phyloP scores from a whole-genome alignment of 805 yeast species.

The Ascoidea rubescens region DNA sequence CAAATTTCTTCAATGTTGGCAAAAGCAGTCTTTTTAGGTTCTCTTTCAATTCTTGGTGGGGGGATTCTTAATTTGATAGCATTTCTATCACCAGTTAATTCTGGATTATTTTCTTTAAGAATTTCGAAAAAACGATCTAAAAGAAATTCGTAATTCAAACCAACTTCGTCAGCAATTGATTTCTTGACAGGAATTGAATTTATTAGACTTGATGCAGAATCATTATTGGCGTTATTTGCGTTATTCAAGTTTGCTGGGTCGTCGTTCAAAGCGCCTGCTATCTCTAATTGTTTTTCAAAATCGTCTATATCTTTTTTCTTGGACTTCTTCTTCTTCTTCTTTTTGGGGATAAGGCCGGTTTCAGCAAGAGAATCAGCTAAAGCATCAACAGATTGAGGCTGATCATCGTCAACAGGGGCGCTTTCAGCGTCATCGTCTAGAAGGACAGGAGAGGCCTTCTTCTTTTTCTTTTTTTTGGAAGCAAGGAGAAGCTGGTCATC shows the following conservation, averaged over 20 bases:
- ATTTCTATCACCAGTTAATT: slow-evolving; percentile 90
- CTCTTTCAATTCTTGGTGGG: slow-evolving; percentile 94
- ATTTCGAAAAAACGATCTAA: slow-evolving; percentile 77
- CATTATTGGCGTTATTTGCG: neutral
- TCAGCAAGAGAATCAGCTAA: slow-evolving; percentile 46
- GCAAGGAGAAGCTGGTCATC: no score
- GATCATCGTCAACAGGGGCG: no score
- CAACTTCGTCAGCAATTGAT: slow-evolving; percentile 30
- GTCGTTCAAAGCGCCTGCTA: slow-evolving; percentile 70
- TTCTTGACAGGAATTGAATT: slow-evolving; percentile 12
- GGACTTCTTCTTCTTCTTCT: slow-evolving; percentile 58
- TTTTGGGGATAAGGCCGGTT: slow-evolving; percentile 64
- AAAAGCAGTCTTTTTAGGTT: slow-evolving; percentile 94
- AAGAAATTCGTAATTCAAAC: slow-evolving; percentile 62
- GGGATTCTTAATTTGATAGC: slow-evolving; percentile 92
- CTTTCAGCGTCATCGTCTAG: no score
- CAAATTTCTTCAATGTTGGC: slow-evolving; percentile 93
- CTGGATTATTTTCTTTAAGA: slow-evolving; percentile 90
- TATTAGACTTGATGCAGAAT: neutral
- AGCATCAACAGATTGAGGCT: no score
- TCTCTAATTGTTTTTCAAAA: slow-evolving; percentile 78
- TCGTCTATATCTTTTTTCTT: slow-evolving; percentile 46
- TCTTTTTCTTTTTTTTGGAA: no score
- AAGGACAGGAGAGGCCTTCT: no score
- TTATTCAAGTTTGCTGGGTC: slow-evolving; percentile 15